Evolutionary conservation across 2,329 filamentous ascomycete species (phyloP), one percentile per base, ranked within the genome.

Genomic region (Paracorniculantispora psalliotae): DNA sequence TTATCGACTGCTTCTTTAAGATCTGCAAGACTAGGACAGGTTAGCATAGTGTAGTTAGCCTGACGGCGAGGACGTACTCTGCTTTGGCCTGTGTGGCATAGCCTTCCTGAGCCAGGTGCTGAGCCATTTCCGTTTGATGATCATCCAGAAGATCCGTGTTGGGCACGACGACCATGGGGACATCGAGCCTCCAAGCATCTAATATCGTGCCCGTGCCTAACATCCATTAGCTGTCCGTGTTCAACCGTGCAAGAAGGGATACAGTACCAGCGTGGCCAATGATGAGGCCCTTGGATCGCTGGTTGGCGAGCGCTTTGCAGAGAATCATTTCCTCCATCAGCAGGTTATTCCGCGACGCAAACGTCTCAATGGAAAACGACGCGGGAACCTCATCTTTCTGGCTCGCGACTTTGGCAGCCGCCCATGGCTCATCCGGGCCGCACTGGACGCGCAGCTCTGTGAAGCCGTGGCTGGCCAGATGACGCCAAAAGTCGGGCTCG

Each of bases 121-220:
- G 79, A 0, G 93, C 93, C 57, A 99, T 82, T 71, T 97, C 91
- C 21, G 85, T 82, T 73, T 99, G 94, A 70, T 99, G 94, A 67
- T 99, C 93, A 68, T 96, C 87, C 66, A 96, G 81, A 0, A 99
- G 81, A 7, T 79, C 78, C 1, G 85, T 81, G 71, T 99, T 99
- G 2, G 93, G 90, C 2, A 99, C 92, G 1, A 96, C 91, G 52
- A 99, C 82, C n/a, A 97, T 77, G 2, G 90, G 87, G 0, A 92
- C 77, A 15, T 85, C 83, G 55, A 89, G 77, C 46, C 90, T 85
- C 62, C 96, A 83, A 0, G 87, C 91, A 70, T 92, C 91, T 0
- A 97, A 80, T 28, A 97, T 92, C 3, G 91, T 92, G 9, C 94
- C 94, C 13, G 93, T 92, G 17, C 93, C 92, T 96, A 1, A 54